phyloP scores from a whole-genome alignment of 23 red algal genomes.

The Gracilaria vermiculophylla region DNA sequence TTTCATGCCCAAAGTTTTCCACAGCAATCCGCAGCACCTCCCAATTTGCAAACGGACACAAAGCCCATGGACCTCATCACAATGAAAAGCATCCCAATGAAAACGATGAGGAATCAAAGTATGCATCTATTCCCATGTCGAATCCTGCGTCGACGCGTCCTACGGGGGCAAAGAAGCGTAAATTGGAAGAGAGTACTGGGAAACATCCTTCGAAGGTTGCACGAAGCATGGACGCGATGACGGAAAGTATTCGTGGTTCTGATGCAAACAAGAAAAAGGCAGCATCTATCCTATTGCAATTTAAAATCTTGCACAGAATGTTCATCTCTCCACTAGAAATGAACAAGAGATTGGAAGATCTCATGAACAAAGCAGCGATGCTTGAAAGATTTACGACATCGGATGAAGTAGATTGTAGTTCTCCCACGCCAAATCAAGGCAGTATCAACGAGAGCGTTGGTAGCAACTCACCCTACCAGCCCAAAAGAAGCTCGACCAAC shows the following conservation, averaged over 20 bases:
- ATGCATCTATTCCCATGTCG: not conserved
- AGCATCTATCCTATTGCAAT: not conserved
- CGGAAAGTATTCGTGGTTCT: not conserved
- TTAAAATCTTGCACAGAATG: constrained; percentile 18
- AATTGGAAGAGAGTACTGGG: not conserved
- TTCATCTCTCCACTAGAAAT: not conserved
- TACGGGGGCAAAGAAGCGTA: constrained; percentile 5
- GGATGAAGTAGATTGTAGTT: no score
- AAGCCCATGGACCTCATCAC: no score
- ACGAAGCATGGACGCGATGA: not conserved
- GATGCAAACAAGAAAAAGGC: not conserved
- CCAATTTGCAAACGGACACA: not conserved
- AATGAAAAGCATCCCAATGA: not conserved
- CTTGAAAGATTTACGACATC: not conserved
- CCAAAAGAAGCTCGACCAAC: no score
- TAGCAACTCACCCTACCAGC: no score
- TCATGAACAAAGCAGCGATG: not conserved
- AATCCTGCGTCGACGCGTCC: not conserved
- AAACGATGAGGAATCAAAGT: no score
- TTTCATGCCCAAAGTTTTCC: constrained; percentile 3
- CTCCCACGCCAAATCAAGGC: no score
- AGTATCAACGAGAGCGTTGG: not conserved
- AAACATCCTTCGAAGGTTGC: not conserved
- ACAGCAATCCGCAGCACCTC: not conserved
- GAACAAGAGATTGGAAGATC: not conserved